Evolutionary conservation across 1,284 basidiomycete genomes (phyloP).

Genomic region (Abortiporus biennis): DNA sequence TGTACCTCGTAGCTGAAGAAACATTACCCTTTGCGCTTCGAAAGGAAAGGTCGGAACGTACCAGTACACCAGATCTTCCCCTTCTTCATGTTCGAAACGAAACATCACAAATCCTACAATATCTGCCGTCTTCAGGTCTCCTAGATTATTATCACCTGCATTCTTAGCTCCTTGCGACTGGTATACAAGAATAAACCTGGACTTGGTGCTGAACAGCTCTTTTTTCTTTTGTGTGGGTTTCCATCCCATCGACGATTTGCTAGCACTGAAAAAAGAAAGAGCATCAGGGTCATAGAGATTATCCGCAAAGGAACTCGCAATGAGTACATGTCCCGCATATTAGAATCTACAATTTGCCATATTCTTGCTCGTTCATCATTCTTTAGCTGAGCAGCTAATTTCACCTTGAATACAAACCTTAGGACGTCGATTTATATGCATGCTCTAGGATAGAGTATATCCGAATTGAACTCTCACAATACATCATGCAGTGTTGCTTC

Average conservation of each 20-base stretch:
- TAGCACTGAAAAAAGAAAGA: conserved; percentile 32
- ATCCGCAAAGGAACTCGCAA: background rate
- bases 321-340: conserved; percentile 48
- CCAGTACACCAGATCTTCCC: conserved; percentile 62
- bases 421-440: background rate
- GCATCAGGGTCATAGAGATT: background rate
- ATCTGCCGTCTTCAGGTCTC: background rate
- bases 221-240: conserved; percentile 44
- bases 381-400: conserved; percentile 32
- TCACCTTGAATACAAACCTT: conserved; percentile 31
- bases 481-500: background rate
- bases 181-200: conserved; percentile 52
- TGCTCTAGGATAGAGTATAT: background rate
- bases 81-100: conserved; percentile 64
- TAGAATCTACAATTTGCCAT: conserved; percentile 49
- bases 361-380: conserved; percentile 33
- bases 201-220: conserved; percentile 54
- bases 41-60: conserved; percentile 22
- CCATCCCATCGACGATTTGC: conserved; percentile 63
- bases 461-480: background rate
- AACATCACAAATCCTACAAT: conserved; percentile 57
- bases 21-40: background rate
- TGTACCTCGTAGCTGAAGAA: conserved; percentile 66
- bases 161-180: conserved; percentile 1
- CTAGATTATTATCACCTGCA: no score